phyloP scores from a whole-genome alignment of 805 yeast species.

The Middelhovenomyces tepae region DNA sequence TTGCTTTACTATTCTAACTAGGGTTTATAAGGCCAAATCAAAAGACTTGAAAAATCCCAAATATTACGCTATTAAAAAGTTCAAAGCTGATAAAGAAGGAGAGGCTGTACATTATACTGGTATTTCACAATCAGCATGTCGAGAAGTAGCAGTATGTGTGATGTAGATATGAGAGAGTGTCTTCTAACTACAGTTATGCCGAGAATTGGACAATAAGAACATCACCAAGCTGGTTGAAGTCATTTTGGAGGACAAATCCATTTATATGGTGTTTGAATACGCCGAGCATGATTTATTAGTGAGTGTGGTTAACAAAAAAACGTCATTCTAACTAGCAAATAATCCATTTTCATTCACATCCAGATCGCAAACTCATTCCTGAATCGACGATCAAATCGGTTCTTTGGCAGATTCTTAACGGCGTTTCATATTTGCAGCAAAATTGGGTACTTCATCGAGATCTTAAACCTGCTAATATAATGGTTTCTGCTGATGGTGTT shows the following conservation, averaged over 20 bases:
- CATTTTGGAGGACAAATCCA: conserved; percentile 76
- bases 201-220: conserved; percentile 75
- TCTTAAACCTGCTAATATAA: conserved; percentile 93
- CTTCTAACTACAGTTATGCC: no score
- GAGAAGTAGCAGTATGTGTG: conserved; percentile 69
- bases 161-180: not conserved
- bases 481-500: conserved; percentile 85
- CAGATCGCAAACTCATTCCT: conserved; percentile 72
- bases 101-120: conserved; percentile 88
- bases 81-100: conserved; percentile 88
- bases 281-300: conserved; percentile 85
- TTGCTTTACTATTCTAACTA: conserved; percentile 13
- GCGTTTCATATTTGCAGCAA: conserved; percentile 84
- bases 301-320: conserved; percentile 1
- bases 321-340: conserved; percentile 66
- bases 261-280: conserved; percentile 91
- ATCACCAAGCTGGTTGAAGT: conserved; percentile 74
- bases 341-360: conserved; percentile 89
- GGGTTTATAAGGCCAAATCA: conserved; percentile 80
- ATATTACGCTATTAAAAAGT: conserved; percentile 84
- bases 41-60: conserved; percentile 23
- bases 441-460: conserved; percentile 97
- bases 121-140: conserved; percentile 87
- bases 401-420: conserved; percentile 87
- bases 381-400: conserved; percentile 72